A percentile compares a stretch with the other conserved stretches of the same genome.
phyloP scores from a whole-genome alignment of 108 stramenopile genomes.

The Chaetoceros tenuissimus region DNA sequence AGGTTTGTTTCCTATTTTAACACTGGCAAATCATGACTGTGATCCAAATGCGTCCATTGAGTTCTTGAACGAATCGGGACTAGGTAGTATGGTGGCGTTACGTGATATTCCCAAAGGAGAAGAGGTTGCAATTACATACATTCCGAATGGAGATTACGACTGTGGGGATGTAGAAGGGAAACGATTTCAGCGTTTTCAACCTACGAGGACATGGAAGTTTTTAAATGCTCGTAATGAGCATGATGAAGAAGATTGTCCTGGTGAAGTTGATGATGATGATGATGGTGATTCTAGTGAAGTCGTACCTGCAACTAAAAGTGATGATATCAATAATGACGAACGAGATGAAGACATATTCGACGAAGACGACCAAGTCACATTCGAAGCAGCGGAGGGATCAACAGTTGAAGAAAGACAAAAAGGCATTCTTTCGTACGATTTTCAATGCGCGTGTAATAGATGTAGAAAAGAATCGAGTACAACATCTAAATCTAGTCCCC shows the following conservation, averaged over 20 bases:
- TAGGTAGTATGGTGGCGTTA: slow-evolving; percentile 17
- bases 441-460: too few species aligned
- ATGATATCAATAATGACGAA: not conserved
- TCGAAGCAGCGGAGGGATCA: too few species aligned
- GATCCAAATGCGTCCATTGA: slow-evolving; percentile 29
- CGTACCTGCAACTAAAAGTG: not conserved
- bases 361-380: too few species aligned
- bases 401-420: too few species aligned
- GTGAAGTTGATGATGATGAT: slow-evolving; percentile 4
- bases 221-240: slow-evolving; percentile 8
- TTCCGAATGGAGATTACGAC: slow-evolving; percentile 20
- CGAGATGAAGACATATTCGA: slow-evolving; percentile 2
- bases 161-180: slow-evolving; percentile 4
- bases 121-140: slow-evolving; percentile 20
- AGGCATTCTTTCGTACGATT: too few species aligned
- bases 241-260: slow-evolving; percentile 2
- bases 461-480: too few species aligned
- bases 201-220: slow-evolving; percentile 26
- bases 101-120: slow-evolving; percentile 15
- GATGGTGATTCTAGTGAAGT: too few species aligned
- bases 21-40: slow-evolving; percentile 24
- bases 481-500: too few species aligned
- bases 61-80: slow-evolving; percentile 19
- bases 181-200: slow-evolving; percentile 11
- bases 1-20: slow-evolving; percentile 18